Percentiles rank a stretch among this genome's conserved stretches.
phyloP scores from a whole-genome alignment of 1,284 basidiomycete species.

The Ustilago hordei region DNA sequence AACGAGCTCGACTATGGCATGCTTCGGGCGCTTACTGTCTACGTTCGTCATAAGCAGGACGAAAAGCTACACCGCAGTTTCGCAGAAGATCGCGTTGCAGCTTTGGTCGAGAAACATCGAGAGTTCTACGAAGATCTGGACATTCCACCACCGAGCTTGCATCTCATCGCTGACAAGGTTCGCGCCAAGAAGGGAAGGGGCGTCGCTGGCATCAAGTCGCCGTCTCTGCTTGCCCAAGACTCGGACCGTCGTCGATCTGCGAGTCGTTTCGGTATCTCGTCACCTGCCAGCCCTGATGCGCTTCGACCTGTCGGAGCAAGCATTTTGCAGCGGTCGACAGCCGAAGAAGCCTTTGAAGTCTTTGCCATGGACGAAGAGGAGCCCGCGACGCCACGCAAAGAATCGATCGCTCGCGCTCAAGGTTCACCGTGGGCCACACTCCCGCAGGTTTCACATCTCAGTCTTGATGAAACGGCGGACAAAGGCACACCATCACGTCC shows the following conservation, averaged over 20 bases:
- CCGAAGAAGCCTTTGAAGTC: constrained; percentile 70
- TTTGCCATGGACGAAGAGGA: constrained; percentile 78
- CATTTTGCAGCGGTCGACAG: constrained; percentile 14
- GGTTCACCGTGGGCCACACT: constrained; percentile 44
- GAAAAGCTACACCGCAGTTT: constrained; percentile 78
- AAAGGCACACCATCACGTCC: constrained; percentile 54
- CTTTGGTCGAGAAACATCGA: constrained; percentile 77
- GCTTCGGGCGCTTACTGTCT: constrained; percentile 78
- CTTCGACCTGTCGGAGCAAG: constrained; percentile 33
- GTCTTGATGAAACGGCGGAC: constrained; percentile 35
- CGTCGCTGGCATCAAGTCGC: constrained; percentile 45
- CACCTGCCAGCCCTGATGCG: constrained; percentile 43
- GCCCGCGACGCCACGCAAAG: constrained; percentile 30
- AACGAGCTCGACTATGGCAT: constrained; percentile 78
- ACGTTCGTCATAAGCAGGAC: constrained; percentile 77
- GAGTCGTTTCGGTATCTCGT: constrained; percentile 55
- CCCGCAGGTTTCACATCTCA: constrained; percentile 45
- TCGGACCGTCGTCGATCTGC: constrained; percentile 70
- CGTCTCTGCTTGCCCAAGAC: constrained; percentile 49
- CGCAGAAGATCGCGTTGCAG: constrained; percentile 74
- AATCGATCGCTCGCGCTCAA: constrained; percentile 12
- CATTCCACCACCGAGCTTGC: constrained; percentile 75
- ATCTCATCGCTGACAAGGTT: constrained; percentile 64
- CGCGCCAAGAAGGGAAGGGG: constrained; percentile 53
- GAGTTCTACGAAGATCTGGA: constrained; percentile 86